Conservation (phyloP, 768 basidiomycete species). For the Pulveroboletus ravenelii region DNA sequence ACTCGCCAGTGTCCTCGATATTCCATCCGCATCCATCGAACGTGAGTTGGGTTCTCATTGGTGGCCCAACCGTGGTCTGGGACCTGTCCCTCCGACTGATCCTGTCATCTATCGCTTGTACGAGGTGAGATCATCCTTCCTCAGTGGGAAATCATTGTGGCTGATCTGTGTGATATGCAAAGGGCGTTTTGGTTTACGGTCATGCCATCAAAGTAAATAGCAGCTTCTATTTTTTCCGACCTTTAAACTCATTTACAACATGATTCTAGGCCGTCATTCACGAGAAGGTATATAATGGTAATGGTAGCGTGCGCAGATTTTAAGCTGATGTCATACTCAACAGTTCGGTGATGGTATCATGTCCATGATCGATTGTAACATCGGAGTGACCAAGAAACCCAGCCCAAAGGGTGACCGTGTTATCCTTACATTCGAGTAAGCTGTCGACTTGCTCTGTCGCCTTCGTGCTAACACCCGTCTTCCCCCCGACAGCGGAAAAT, state of each 20-base stretch:
- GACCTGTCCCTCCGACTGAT: slow-evolving; percentile 69
- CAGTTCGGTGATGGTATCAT: slow-evolving; percentile 86
- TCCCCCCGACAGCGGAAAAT: slow-evolving; percentile 55
- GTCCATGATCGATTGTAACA: slow-evolving; percentile 83
- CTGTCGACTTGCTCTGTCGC: slow-evolving; percentile 2
- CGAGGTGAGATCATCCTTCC: slow-evolving; percentile 45
- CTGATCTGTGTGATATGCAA: not conserved
- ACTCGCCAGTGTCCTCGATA: slow-evolving; percentile 46
- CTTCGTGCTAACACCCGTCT: slow-evolving; percentile 1
- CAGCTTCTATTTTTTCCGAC: not conserved
- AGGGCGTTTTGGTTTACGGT: slow-evolving; percentile 75
- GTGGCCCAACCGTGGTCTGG: slow-evolving; percentile 69
- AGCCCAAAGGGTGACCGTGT: slow-evolving; percentile 80
- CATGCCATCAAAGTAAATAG: slow-evolving; percentile 65
- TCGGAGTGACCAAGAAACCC: slow-evolving; percentile 61
- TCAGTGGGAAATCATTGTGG: not conserved
- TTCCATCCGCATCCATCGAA: slow-evolving; percentile 38
- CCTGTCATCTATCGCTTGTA: slow-evolving; percentile 79
- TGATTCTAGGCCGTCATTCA: slow-evolving; percentile 59
- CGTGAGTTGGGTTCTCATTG: slow-evolving; percentile 56
- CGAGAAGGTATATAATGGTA: slow-evolving; percentile 49
- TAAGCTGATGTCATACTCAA: not conserved
- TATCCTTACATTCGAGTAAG: slow-evolving; percentile 75
- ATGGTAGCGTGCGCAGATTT: not conserved
- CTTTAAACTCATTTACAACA: not conserved